Percentiles rank a stretch among this genome's conserved stretches.
Evolutionary conservation across 2,329 filamentous ascomycete genomes (phyloP).

Genomic region (Aspergillus persii): DNA sequence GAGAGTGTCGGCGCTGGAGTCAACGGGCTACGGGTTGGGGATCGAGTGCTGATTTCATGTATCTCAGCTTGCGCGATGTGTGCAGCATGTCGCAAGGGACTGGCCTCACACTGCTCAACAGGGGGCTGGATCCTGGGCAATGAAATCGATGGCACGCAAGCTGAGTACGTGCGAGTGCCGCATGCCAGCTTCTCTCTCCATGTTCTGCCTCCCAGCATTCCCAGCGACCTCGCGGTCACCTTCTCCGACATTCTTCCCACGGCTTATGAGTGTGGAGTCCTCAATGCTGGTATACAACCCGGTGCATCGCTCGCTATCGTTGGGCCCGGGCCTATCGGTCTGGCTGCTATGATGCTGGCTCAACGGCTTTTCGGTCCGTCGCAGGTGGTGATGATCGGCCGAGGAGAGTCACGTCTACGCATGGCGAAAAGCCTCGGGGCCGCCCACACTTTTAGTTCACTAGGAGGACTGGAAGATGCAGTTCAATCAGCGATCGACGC

Average conservation of each 20-base stretch:
- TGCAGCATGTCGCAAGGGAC: constrained; percentile 51
- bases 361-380: constrained; percentile 54
- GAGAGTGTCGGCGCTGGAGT: constrained; percentile 48
- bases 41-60: constrained; percentile 54
- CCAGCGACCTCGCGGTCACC: constrained; percentile 40
- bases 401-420: constrained; percentile 48
- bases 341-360: constrained; percentile 54
- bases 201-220: constrained; percentile 42
- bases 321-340: constrained; percentile 56
- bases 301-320: constrained; percentile 55
- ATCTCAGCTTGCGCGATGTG: constrained; percentile 54
- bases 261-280: constrained; percentile 54
- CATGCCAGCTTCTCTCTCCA: constrained; percentile 52
- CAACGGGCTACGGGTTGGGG: constrained; percentile 47
- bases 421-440: constrained; percentile 52
- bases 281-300: constrained; percentile 52
- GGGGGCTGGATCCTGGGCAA: constrained; percentile 59
- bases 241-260: constrained; percentile 59
- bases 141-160: constrained; percentile 53
- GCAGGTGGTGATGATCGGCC: constrained; percentile 53
- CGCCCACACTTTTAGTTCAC: constrained; percentile 42
- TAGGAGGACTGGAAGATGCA: constrained; percentile 37
- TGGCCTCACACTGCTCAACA: constrained; percentile 53
- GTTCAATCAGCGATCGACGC: constrained; percentile 41
- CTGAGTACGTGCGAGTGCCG: constrained; percentile 55